Conservation (phyloP, 1,284 basidiomycete species). For the Marasmius sp. region DNA sequence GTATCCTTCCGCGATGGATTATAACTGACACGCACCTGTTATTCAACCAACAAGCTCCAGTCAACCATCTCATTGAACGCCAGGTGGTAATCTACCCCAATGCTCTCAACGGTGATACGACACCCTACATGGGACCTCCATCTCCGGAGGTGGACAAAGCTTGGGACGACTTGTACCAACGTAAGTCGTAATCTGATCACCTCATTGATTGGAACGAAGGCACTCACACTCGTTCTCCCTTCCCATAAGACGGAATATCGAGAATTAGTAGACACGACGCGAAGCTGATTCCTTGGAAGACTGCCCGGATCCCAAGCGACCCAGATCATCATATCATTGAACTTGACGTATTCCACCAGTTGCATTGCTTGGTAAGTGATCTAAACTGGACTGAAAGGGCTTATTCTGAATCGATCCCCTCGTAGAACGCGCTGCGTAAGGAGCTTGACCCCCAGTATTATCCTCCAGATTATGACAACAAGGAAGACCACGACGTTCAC, state of each 20-base stretch:
- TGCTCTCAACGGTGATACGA: not conserved
- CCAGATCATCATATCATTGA: conserved; percentile 22
- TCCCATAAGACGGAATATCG: conserved; percentile 19
- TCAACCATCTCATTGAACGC: not conserved
- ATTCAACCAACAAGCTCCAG: not conserved
- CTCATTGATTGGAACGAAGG: not conserved
- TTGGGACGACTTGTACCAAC: conserved; percentile 13
- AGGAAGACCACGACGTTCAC: conserved; percentile 15
- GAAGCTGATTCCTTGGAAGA: conserved; percentile 22
- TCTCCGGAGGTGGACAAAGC: conserved; percentile 12
- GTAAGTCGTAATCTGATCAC: not conserved
- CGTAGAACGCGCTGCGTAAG: conserved; percentile 28
- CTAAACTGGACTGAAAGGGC: not conserved
- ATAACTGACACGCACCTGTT: too few species aligned
- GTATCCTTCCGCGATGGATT: too few species aligned
- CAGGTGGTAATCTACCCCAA: not conserved
- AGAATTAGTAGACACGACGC: conserved; percentile 23
- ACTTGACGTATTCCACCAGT: conserved; percentile 32
- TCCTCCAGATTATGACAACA: not conserved
- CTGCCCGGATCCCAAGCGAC: conserved; percentile 23
- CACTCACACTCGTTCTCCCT: not conserved
- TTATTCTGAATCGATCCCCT: not conserved
- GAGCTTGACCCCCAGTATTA: conserved; percentile 26
- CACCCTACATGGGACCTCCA: conserved; percentile 14
- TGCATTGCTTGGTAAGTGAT: conserved; percentile 30